Evolutionary conservation across 1,284 basidiomycete species (phyloP), one percentile per base, ranked within the genome.

Genomic region (Omphalotus olearius): DNA sequence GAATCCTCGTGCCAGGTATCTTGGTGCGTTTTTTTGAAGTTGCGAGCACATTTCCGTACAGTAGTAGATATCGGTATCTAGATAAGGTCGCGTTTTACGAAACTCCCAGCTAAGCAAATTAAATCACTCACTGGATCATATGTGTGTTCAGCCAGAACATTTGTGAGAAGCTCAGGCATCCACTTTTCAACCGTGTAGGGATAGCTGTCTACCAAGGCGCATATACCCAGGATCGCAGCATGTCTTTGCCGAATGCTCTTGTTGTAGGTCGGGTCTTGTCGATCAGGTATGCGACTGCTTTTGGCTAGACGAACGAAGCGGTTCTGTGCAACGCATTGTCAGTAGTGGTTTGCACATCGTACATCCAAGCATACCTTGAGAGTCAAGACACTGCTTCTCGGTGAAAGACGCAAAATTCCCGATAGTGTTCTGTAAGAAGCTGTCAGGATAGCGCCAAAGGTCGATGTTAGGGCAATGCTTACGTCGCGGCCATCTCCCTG

Each of bases 1-100:
- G 78, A 80, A 63, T 92, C 88, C 67, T 91, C 88, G 57, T 88
- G 82, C 90, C 89, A 91, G 20, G 88, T 91, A 69, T 91, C 88
- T 64, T 86, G 82, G 64, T 90, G 85, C 20, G 85, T 88, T 70
- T 83, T 82, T 66, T 83, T 85, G 69, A 88, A 89, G 54, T 80
- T 84, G 56, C 82, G 79, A 4, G 86, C 86, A 60, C 84, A 88
- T 57, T 82, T 85, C 39, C 82, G 72, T 35, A 89, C 84, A 1
- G 85, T 82, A 1, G 81, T 84, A 13, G 85, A 86, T 52, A 90
- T 84, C 6, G 86, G 86, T 38, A 85, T 80, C 82, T 85, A 43
- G 26, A 39, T 51, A n/a, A 40, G 20, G 47, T 1, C 37, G 42
- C 14, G 45, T 35, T 16, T 36, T 18, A 33, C 9, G 2, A 33